Conservation (phyloP, 2,329 filamentous ascomycete genomes). For the Capronia americana region DNA sequence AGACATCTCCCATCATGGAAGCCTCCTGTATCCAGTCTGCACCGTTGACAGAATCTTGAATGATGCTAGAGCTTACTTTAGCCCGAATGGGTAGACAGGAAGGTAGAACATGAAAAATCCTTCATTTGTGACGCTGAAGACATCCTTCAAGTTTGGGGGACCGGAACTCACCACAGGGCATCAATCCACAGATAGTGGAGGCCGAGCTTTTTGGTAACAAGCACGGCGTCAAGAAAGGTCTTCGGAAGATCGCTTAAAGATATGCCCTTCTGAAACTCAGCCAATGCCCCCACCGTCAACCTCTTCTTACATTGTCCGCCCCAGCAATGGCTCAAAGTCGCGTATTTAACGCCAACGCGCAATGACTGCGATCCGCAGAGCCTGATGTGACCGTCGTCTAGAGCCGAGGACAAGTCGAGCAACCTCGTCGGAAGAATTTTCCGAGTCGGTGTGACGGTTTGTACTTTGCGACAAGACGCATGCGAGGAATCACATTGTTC, state of each 20-base stretch:
- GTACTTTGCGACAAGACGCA: background rate
- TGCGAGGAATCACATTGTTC: constrained; percentile 7
- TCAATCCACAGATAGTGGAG: constrained; percentile 13
- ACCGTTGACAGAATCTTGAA: constrained; percentile 1
- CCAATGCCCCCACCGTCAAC: background rate
- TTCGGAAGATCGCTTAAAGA: constrained; percentile 1
- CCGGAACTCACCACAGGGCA: constrained; percentile 7
- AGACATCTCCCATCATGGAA: constrained; percentile 8
- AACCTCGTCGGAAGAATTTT: constrained; percentile 3
- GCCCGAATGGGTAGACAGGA: background rate
- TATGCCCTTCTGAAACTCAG: background rate
- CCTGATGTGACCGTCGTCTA: background rate
- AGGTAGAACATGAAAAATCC: background rate
- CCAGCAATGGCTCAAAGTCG: constrained; percentile 13
- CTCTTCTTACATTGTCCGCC: background rate
- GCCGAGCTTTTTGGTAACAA: background rate
- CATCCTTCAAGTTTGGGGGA: background rate
- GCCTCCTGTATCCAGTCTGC: constrained; percentile 10
- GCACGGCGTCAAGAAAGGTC: constrained; percentile 4
- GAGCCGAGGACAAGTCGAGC: background rate
- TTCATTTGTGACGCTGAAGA: background rate
- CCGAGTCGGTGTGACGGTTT: background rate
- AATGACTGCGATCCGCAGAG: constrained; percentile 1
- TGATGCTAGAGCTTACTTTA: background rate
- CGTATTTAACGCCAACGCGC: background rate